Conservation (phyloP, 2,329 filamentous ascomycete species). For the Fusarium mangiferae region DNA sequence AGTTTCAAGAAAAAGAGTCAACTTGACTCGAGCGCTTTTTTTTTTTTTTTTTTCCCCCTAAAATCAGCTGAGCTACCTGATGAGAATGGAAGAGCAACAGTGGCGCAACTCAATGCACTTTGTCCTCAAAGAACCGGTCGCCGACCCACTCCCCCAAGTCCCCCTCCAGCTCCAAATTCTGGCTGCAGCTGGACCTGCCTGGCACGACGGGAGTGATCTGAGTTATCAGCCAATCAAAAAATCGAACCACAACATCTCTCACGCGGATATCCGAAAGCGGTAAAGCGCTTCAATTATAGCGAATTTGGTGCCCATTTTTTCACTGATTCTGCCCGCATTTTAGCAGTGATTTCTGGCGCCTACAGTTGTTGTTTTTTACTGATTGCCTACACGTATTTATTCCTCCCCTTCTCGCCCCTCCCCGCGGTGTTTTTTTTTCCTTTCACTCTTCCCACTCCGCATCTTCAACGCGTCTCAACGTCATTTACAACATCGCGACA, state of each 20-base stretch:
- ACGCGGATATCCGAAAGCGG: conserved; percentile 24
- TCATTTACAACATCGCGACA: conserved; percentile 42
- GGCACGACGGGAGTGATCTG: conserved; percentile 25
- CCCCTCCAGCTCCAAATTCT: conserved; percentile 2
- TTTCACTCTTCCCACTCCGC: conserved; percentile 38
- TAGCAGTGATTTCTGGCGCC: conserved; percentile 28
- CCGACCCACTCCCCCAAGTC: conserved; percentile 13
- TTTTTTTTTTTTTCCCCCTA: too few species aligned
- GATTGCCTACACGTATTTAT: conserved; percentile 55
- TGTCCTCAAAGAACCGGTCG: not conserved
- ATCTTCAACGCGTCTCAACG: conserved; percentile 41
- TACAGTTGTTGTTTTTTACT: conserved; percentile 41
- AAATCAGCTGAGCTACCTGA: not conserved
- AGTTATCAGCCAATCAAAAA: conserved; percentile 33
- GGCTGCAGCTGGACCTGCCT: not conserved
- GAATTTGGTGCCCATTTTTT: conserved; percentile 30
- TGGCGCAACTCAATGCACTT: not conserved
- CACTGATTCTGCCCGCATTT: conserved; percentile 43
- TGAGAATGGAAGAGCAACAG: not conserved
- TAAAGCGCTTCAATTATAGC: conserved; percentile 7
- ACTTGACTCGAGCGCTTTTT: not conserved
- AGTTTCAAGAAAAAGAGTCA: not conserved
- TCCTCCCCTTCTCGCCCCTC: conserved; percentile 39
- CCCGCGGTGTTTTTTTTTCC: conserved; percentile 41
- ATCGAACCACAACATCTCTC: conserved; percentile 24